Conservation (phyloP, 164 flowering plant species). For the Chimonanthus salicifolius region DNA sequence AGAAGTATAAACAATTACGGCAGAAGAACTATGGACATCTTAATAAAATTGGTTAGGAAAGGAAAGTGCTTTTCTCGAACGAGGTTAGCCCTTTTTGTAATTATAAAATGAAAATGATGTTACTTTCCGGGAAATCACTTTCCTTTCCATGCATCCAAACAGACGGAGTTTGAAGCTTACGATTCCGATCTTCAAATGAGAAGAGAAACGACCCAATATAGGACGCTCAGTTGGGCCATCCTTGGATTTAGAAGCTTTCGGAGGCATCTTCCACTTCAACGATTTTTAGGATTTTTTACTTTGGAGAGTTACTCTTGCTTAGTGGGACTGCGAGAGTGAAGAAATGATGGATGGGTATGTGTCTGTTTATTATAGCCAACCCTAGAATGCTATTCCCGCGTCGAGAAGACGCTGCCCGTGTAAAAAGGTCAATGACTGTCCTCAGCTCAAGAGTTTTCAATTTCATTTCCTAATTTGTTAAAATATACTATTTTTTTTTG, state of each 20-base stretch:
- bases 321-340: neutral
- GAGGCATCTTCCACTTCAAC: slow-evolving; percentile 47
- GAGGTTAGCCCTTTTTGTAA: neutral
- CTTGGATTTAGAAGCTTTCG: slow-evolving; percentile 78
- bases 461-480: too few relatives aligned
- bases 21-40: neutral
- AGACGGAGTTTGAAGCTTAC: slow-evolving; percentile 26
- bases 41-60: too few relatives aligned
- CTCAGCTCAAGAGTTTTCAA: too few relatives aligned
- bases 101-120: too few relatives aligned
- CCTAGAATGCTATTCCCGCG: slow-evolving; percentile 7
- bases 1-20: neutral
- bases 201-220: slow-evolving; percentile 90
- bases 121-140: neutral
- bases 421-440: neutral
- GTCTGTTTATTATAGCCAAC: neutral
- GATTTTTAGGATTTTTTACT: neutral
- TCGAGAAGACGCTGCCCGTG: neutral
- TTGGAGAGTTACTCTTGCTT: neutral
- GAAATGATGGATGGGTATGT: neutral
- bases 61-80: neutral
- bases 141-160: neutral
- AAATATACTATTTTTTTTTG: too few relatives aligned
- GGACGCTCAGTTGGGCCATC: slow-evolving; percentile 83
- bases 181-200: slow-evolving; percentile 93